Conservation (phyloP, 2,329 filamentous ascomycete genomes). For the Magnaporthiopsis poae region DNA sequence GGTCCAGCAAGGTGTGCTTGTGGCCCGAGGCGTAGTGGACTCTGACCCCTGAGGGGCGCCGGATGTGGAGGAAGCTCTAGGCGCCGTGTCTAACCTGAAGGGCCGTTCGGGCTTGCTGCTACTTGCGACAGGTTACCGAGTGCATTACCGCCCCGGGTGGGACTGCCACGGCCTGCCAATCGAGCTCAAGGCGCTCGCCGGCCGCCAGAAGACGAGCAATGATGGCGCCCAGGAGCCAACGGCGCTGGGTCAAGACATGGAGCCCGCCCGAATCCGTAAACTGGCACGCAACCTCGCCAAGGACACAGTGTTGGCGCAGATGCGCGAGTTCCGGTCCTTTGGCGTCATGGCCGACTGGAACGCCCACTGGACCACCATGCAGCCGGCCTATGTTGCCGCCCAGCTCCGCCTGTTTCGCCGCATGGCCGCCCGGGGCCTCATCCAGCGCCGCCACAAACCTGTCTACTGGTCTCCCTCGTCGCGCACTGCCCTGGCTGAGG, state of each 20-base stretch:
- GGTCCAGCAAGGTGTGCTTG: slow-evolving; percentile 49
- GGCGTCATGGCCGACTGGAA: slow-evolving; percentile 77
- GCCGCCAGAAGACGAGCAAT: slow-evolving; percentile 17
- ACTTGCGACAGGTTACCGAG: slow-evolving; percentile 40
- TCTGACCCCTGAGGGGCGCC: slow-evolving; percentile 14
- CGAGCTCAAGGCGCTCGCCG: slow-evolving; percentile 82
- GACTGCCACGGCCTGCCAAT: slow-evolving; percentile 97
- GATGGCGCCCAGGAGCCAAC: slow-evolving; percentile 13
- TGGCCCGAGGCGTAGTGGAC: background rate
- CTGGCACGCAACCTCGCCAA: slow-evolving; percentile 57
- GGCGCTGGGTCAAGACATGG: slow-evolving; percentile 21
- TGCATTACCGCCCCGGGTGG: slow-evolving; percentile 86
- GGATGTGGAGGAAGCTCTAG: slow-evolving; percentile 9
- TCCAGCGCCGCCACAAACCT: slow-evolving; percentile 70
- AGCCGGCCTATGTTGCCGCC: slow-evolving; percentile 60
- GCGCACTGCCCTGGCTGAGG: slow-evolving; percentile 69
- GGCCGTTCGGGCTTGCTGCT: slow-evolving; percentile 11
- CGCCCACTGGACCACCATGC: slow-evolving; percentile 68
- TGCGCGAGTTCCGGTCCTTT: slow-evolving; percentile 61
- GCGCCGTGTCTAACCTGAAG: background rate
- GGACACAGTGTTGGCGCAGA: slow-evolving; percentile 62
- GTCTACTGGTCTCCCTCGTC: slow-evolving; percentile 82
- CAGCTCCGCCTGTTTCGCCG: slow-evolving; percentile 67
- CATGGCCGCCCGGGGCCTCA: slow-evolving; percentile 62
- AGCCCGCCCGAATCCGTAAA: slow-evolving; percentile 50